Evolutionary conservation across 495 filamentous ascomycete genomes (phyloP).

Genomic region (Podospora appendiculata): DNA sequence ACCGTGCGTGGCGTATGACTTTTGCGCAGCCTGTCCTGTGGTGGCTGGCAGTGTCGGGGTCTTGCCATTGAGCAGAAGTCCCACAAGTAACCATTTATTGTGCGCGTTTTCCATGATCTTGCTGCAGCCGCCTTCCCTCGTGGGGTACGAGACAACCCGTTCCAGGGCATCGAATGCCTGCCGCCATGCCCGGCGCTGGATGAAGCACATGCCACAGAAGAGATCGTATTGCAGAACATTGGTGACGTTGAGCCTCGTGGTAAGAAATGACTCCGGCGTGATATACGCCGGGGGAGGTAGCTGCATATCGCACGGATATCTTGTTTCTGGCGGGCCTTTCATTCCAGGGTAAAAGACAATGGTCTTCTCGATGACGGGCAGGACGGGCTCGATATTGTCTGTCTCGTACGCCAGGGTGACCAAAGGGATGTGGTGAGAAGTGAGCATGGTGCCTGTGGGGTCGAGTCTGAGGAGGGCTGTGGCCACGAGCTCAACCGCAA

Average conservation of each 20-base stretch:
- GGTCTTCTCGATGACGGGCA: constrained; percentile 62
- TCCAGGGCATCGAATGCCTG: constrained; percentile 65
- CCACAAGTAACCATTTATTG: constrained; percentile 86
- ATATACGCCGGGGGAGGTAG: constrained; percentile 42
- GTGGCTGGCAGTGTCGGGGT: constrained; percentile 32
- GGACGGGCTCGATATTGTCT: constrained; percentile 43
- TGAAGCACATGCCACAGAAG: constrained; percentile 70
- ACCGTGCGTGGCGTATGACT: constrained; percentile 49
- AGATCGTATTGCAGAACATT: constrained; percentile 73
- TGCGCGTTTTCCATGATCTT: constrained; percentile 83
- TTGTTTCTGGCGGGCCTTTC: constrained; percentile 18
- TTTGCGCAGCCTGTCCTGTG: constrained; percentile 40
- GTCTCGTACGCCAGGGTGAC: constrained; percentile 48
- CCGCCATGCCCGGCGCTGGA: constrained; percentile 62
- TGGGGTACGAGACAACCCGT: constrained; percentile 58
- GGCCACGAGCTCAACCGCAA: constrained; percentile 53
- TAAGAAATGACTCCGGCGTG: constrained; percentile 49
- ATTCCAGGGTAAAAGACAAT: constrained; percentile 57
- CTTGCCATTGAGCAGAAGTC: constrained; percentile 63
- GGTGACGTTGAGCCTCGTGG: constrained; percentile 44
- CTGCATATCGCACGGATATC: constrained; percentile 23
- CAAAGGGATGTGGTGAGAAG: constrained; percentile 56
- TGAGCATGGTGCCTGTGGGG: constrained; percentile 61
- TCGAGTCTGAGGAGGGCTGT: constrained; percentile 67
- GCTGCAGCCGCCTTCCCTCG: constrained; percentile 47